These are phyloP conservation scores for Sarocladium kiliense DNA, from an alignment of 2,329 filamentous ascomycete species.

Conservation along the genomic window DNA sequence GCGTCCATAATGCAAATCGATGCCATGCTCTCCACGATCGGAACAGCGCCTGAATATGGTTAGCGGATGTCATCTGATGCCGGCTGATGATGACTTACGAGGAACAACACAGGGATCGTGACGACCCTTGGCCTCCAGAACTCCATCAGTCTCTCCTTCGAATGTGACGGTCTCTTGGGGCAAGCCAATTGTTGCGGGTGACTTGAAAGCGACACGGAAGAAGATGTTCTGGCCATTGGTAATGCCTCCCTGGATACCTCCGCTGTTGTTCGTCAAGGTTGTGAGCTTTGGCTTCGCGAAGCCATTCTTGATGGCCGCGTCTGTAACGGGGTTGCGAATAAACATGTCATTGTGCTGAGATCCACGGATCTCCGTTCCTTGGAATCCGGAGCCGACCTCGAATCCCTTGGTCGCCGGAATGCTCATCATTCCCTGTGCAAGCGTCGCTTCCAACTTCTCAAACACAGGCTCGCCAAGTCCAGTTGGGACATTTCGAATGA, in stretches of 20 bases:
- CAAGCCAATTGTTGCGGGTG: conserved; percentile 86
- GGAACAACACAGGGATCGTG: conserved; percentile 94
- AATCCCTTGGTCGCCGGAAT: conserved; percentile 96
- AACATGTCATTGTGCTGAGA: conserved; percentile 79
- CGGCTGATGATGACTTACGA: conserved; percentile 28
- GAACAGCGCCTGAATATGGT: conserved; percentile 51
- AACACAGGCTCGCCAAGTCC: conserved; percentile 93
- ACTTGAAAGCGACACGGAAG: conserved; percentile 94
- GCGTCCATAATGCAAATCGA: conserved; percentile 83
- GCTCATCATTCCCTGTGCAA: conserved; percentile 90
- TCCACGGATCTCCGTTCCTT: conserved; percentile 77
- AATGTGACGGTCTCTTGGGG: conserved; percentile 81
- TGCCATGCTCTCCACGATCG: conserved; percentile 89
- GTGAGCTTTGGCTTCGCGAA: conserved; percentile 58
- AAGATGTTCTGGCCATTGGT: conserved; percentile 90
- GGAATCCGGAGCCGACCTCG: conserved; percentile 90
- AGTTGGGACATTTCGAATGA: conserved; percentile 78
- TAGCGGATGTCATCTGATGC: neutral
- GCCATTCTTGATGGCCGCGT: conserved; percentile 37
- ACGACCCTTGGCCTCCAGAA: conserved; percentile 84
- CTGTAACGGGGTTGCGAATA: conserved; percentile 31
- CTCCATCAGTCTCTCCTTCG: conserved; percentile 62
- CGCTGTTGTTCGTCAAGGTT: conserved; percentile 91
- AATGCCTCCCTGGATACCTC: conserved; percentile 93
- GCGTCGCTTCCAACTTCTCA: conserved; percentile 87